phyloP scores from a whole-genome alignment of 805 yeast species.

The Yarrowia sp. region DNA sequence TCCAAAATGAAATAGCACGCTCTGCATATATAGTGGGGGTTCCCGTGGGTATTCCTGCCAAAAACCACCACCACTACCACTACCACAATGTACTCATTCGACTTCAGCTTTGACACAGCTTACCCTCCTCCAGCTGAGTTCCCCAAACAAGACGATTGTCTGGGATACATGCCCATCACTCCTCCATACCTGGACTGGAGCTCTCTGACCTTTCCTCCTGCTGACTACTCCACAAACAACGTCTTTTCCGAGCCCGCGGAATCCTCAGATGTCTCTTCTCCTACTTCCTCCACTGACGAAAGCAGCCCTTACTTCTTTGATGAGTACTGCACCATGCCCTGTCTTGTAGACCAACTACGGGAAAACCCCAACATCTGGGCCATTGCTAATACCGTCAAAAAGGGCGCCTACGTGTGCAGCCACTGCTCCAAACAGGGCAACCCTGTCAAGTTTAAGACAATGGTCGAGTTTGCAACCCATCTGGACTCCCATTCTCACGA shows the following conservation, averaged over 20 bases:
- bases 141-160: slow-evolving; percentile 2
- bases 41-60: too few species aligned
- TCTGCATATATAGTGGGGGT: not conserved
- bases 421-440: not conserved
- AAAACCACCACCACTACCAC: too few species aligned
- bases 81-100: not conserved
- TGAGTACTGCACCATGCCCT: not conserved
- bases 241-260: not conserved
- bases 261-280: not conserved
- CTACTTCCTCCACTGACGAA: not conserved
- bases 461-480: slow-evolving; percentile 11
- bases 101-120: not conserved
- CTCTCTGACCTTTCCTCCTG: not conserved
- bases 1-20: not conserved
- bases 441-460: not conserved
- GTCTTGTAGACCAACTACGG: not conserved
- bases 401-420: slow-evolving; percentile 5
- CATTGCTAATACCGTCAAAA: not conserved
- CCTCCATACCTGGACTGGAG: slow-evolving; percentile 9
- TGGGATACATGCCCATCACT: not conserved
- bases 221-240: not conserved
- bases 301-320: not conserved
- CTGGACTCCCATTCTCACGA: not conserved
- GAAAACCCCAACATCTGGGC: slow-evolving; percentile 1
- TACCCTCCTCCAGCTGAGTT: not conserved